These are phyloP conservation scores for Tulasnella sp. DNA, from an alignment of 768 basidiomycete species.

Conservation along the genomic window DNA sequence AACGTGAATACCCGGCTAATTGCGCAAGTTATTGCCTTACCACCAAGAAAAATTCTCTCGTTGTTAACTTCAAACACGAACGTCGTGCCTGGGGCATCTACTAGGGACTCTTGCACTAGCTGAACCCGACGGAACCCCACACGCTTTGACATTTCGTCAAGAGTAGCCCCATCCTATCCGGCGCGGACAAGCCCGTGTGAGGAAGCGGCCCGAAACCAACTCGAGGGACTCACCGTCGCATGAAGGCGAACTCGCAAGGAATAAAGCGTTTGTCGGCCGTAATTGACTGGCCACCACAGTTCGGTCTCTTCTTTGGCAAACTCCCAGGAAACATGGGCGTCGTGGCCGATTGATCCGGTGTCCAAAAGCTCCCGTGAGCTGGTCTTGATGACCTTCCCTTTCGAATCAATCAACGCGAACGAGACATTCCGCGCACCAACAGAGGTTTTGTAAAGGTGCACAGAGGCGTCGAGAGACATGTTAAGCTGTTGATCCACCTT, in stretches of 20 bases:
- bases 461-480: slow-evolving; percentile 34
- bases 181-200: slow-evolving; percentile 32
- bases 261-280: slow-evolving; percentile 44
- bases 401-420: not conserved
- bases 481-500: slow-evolving; percentile 32
- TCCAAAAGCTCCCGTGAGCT: not conserved
- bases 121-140: slow-evolving; percentile 46
- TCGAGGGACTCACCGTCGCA: not conserved
- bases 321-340: slow-evolving; percentile 32
- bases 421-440: not conserved
- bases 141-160: slow-evolving; percentile 31
- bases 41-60: slow-evolving; percentile 46
- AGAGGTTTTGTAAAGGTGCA: slow-evolving; percentile 4
- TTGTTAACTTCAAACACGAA: slow-evolving; percentile 52
- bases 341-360: not conserved
- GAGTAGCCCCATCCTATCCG: slow-evolving; percentile 8
- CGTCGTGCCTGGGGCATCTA: slow-evolving; percentile 41
- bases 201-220: not conserved
- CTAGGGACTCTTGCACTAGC: slow-evolving; percentile 45
- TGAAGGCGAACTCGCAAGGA: slow-evolving; percentile 37
- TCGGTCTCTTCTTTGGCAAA: slow-evolving; percentile 37
- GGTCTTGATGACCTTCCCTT: not conserved
- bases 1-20: not conserved
- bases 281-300: slow-evolving; percentile 45
- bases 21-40: slow-evolving; percentile 26